Base-by-base conservation (phyloP, 768 basidiomycete species). In the Kwoniella dendrophila region DNA sequence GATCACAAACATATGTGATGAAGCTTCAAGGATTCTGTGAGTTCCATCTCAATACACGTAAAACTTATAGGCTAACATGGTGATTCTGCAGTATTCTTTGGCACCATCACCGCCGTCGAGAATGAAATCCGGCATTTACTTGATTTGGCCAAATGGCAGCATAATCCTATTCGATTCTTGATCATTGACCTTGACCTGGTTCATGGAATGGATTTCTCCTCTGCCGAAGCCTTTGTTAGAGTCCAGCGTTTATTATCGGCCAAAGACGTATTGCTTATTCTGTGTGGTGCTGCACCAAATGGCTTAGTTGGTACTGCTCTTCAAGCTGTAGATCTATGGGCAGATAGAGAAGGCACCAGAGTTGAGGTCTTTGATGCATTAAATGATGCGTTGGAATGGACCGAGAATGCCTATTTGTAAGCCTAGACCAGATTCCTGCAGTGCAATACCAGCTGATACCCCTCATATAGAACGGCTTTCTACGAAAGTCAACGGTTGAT, bases 321-420 rank as follows among this genome's bases (percentile, higher is more conserved):
- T 58, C 79, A 83, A 41, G 87, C 86, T 57, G 94, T 95, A 0
- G 88, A 87, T 7, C 84, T 97, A 1, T 84, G 96, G 82, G 73
- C 78, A 4, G 78, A 79, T 38, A 85, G 75, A 29, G 72, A 86
- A n/a, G 84, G 86, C 24, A 83, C 85, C 0, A 83, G 86, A 4
- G 92, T 96, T 14, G 92, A 94, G 80, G 74, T 90, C 16, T 93
- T 96, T 69, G 82, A 83, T 58, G 87, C 85, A 6, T 82, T 93
- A 69, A 93, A 89, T 68, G 91, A 96, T 65, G 94, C 92, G 0
- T 85, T 97, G 83, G 95, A 98, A 79, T 95, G 93, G 93, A 94
- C 91, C 0, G 93, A 97, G 80, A 97, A 97, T 79, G 89, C 86
- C 0, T 96, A 96, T 80, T 74, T 97, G 64, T 85, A 84, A 55